Evolutionary conservation across 1,284 basidiomycete genomes (phyloP), one percentile per base, ranked within the genome.

Genomic region (Cryptococcus sp.): DNA sequence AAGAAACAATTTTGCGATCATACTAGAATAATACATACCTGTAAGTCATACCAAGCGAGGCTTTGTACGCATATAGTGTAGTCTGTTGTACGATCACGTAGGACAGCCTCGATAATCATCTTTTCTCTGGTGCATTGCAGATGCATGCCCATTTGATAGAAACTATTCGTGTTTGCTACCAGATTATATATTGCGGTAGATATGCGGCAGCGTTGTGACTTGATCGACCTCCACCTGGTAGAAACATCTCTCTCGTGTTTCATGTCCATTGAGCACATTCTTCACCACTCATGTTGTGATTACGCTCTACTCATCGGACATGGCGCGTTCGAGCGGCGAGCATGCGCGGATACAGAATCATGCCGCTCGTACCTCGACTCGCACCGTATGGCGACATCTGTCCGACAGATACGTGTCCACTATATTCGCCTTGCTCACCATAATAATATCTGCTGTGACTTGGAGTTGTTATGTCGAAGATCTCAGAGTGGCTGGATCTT

Each of bases 1-100:
- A 69, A 82, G 87, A 67, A 93, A 93, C 73, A 93, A 93, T 75
- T 93, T 93, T 70, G 80, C 81, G 55, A 85, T 93, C 43, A 56
- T 85, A 29, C 49, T 72, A 37, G 46, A 50, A 40, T 53, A 23
- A 49, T 13, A 11, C 15, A 34, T 39, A 20, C 17, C 6, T 39
- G 29, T 29, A 44, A 15, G 23, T 39, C 22, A 20, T 25, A 44
- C 15, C 41, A 23, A 29, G 26, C 22, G 10, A 43, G 1, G 26
- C 40, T 25, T 13, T 26, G 16, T 17, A 10, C 37, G 15, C 19
- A n/a, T 23, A 15, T 50, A 10, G 3, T 48, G n/a, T 16, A 5
- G 25, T 3, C 11, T 26, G 25, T 34, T 34, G 25, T 26, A 44
- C 34, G 19, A 46, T 29, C 8, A 20, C 22, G 15, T 25, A 26